These are phyloP conservation scores for Tylopilus sp. DNA, from an alignment of 768 basidiomycete genomes.

Conservation along the genomic window DNA sequence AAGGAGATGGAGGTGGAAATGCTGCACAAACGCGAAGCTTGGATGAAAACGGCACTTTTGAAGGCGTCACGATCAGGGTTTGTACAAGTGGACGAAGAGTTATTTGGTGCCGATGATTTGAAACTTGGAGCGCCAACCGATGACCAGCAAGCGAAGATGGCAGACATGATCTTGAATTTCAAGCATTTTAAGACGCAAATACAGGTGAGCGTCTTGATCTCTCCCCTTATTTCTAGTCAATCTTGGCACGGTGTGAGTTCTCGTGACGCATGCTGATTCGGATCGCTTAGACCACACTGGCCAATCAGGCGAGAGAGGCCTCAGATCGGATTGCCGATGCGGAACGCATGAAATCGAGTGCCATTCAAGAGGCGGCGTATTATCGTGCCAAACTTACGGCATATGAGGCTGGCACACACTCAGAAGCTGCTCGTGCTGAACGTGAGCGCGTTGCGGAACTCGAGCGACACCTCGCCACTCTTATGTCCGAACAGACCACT, in stretches of 20 bases:
- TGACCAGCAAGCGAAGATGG: slow-evolving; percentile 49
- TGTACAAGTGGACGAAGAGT: slow-evolving; percentile 57
- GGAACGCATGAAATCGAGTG: slow-evolving; percentile 70
- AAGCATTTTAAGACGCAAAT: slow-evolving; percentile 86
- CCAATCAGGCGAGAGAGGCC: slow-evolving; percentile 70
- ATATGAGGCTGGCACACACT: slow-evolving; percentile 64
- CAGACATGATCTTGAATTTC: slow-evolving; percentile 74
- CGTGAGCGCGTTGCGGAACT: slow-evolving; percentile 73
- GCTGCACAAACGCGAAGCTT: slow-evolving; percentile 71
- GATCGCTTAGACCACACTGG: slow-evolving; percentile 55
- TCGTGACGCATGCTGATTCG: slow-evolving; percentile 9
- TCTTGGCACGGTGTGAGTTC: not conserved
- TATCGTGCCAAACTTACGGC: slow-evolving; percentile 94
- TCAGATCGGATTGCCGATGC: slow-evolving; percentile 79
- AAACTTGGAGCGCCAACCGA: slow-evolving; percentile 32
- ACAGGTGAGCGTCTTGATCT: slow-evolving; percentile 55
- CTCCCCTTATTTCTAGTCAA: not conserved
- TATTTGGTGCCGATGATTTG: slow-evolving; percentile 33
- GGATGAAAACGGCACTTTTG: slow-evolving; percentile 80
- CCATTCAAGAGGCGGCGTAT: slow-evolving; percentile 91
- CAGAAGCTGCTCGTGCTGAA: slow-evolving; percentile 69
- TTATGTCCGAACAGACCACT: slow-evolving; percentile 58
- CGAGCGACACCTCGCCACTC: slow-evolving; percentile 62
- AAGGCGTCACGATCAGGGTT: slow-evolving; percentile 80
- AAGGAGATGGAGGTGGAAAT: slow-evolving; percentile 81